Conservation (phyloP, 257 asterid genomes). For the Jasminum sambac region DNA sequence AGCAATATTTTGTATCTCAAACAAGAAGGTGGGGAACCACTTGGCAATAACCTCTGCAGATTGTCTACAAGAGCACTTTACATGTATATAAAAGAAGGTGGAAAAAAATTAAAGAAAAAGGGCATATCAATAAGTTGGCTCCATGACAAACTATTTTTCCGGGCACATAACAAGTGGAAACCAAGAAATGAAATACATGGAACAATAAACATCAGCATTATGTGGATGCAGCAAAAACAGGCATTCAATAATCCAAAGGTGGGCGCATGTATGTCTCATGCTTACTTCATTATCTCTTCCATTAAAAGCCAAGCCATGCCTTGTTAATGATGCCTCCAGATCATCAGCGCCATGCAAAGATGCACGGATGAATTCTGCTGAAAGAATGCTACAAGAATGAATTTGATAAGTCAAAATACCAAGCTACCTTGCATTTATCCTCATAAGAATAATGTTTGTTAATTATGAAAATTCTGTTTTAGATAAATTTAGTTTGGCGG, state of each 20-base stretch:
- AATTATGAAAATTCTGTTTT: not conserved
- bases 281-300: slow-evolving; percentile 72
- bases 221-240: not conserved
- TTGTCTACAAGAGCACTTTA: not conserved
- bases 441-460: slow-evolving; percentile 16
- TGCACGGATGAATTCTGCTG: slow-evolving; percentile 93
- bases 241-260: not conserved
- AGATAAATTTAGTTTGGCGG: not conserved
- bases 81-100: too few relatives aligned
- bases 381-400: slow-evolving; percentile 97
- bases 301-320: slow-evolving; percentile 38
- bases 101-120: too few relatives aligned
- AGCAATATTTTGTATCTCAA: not conserved
- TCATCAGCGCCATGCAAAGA: slow-evolving; percentile 67
- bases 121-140: not conserved
- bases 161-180: not conserved
- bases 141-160: not conserved
- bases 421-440: slow-evolving; percentile 26
- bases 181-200: not conserved
- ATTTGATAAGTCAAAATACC: slow-evolving; percentile 65
- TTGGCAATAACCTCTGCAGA: not conserved
- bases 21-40: not conserved
- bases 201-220: not conserved
- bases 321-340: slow-evolving; percentile 44
- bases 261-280: slow-evolving; percentile 2